A percentile compares a stretch with the other conserved stretches of the same genome.
phyloP scores from a whole-genome alignment of 2,329 filamentous ascomycete genomes.

The Penicillium sp. region DNA sequence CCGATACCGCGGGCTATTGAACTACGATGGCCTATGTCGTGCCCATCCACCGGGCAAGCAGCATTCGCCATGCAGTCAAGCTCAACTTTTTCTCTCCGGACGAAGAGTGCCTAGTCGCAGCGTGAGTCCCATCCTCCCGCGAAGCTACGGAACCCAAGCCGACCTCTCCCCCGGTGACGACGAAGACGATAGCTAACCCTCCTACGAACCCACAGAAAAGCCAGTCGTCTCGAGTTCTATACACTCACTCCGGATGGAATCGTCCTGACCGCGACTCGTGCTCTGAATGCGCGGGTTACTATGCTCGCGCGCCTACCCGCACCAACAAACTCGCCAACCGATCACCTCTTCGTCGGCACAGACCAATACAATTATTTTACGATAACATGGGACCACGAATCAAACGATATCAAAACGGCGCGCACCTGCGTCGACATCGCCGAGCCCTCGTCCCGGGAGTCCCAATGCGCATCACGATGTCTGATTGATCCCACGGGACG shows the following conservation, averaged over 20 bases:
- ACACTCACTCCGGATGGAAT: conserved; percentile 61
- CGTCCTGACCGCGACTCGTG: conserved; percentile 64
- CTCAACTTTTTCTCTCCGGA: conserved; percentile 71
- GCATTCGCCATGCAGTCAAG: conserved; percentile 83
- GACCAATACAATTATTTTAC: conserved; percentile 90
- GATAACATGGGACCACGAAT: conserved; percentile 71
- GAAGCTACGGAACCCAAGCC: not conserved
- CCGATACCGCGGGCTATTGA: not conserved
- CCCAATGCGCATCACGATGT: conserved; percentile 78
- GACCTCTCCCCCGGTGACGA: not conserved
- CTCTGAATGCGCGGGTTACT: conserved; percentile 80
- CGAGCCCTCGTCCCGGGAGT: conserved; percentile 65
- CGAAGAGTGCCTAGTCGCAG: conserved; percentile 80
- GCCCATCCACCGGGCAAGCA: conserved; percentile 88
- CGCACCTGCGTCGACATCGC: conserved; percentile 61
- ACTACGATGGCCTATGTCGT: conserved; percentile 83
- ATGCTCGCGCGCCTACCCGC: conserved; percentile 62
- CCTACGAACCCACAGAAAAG: conserved; percentile 14
- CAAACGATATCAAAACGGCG: conserved; percentile 55
- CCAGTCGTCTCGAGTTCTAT: conserved; percentile 58
- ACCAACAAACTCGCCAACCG: conserved; percentile 70
- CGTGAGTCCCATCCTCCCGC: conserved; percentile 59
- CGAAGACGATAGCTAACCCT: conserved; percentile 6
- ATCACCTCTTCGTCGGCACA: conserved; percentile 90
- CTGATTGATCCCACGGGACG: conserved; percentile 76